Conservation (phyloP, 1,139 yeast genomes). For the Meyerozyma sp. region DNA sequence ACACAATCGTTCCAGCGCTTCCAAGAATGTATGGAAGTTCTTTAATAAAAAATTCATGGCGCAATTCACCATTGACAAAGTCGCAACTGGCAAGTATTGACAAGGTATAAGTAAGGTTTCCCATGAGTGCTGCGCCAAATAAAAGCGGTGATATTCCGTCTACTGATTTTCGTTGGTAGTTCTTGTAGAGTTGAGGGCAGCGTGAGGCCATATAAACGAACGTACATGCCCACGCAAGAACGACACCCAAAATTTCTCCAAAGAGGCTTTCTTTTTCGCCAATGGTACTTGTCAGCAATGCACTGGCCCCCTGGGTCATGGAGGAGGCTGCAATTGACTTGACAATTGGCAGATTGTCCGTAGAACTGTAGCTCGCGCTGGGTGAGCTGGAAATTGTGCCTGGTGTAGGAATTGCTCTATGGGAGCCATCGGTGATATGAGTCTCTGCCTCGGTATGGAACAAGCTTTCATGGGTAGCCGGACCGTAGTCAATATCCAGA, state of each 20-base stretch:
- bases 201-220: conserved; percentile 70
- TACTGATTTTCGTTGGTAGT: conserved; percentile 71
- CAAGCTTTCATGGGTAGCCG: neutral
- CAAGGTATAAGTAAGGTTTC: conserved; percentile 75
- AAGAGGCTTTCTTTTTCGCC: neutral
- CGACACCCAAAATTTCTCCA: conserved; percentile 36
- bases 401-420: neutral
- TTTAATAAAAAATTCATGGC: conserved; percentile 47
- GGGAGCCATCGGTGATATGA: neutral
- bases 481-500: neutral
- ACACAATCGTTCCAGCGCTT: conserved; percentile 77
- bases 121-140: conserved; percentile 72
- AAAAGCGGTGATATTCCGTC: conserved; percentile 78
- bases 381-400: conserved; percentile 9
- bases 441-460: neutral
- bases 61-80: conserved; percentile 26
- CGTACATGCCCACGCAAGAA: conserved; percentile 82
- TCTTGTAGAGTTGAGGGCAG: conserved; percentile 78
- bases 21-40: conserved; percentile 85
- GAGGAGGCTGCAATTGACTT: neutral
- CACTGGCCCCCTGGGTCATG: neutral
- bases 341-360: conserved; percentile 5
- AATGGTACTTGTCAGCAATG: neutral
- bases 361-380: conserved; percentile 22
- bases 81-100: conserved; percentile 59